These are phyloP conservation scores for Fusarium duplospermum DNA, from an alignment of 2,329 filamentous ascomycete genomes.

Conservation along the genomic window DNA sequence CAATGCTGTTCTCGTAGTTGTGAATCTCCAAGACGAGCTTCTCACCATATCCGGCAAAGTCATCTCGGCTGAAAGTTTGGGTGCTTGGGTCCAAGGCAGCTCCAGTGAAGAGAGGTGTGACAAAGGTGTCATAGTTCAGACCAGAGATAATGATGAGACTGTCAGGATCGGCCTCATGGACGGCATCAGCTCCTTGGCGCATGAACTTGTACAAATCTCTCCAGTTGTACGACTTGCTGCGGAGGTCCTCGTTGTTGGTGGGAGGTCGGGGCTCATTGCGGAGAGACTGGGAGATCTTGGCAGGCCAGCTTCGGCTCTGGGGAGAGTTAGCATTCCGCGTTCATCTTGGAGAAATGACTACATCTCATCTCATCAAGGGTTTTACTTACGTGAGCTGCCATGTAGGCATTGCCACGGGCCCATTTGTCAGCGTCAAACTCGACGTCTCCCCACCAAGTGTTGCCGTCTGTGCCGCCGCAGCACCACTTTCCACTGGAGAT, in stretches of 20 bases:
- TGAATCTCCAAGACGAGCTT: slow-evolving; percentile 72
- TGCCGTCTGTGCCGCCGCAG: slow-evolving; percentile 65
- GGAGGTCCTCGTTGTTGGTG: slow-evolving; percentile 44
- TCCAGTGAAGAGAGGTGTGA: slow-evolving; percentile 63
- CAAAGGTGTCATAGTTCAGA: slow-evolving; percentile 66
- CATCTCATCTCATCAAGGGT: background rate
- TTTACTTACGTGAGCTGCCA: slow-evolving; percentile 65
- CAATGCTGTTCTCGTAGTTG: slow-evolving; percentile 67
- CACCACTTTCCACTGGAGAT: slow-evolving; percentile 70
- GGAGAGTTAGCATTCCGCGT: background rate
- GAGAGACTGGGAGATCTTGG: slow-evolving; percentile 49
- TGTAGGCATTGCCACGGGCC: slow-evolving; percentile 69
- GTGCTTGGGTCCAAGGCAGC: slow-evolving; percentile 60
- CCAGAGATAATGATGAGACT: slow-evolving; percentile 71
- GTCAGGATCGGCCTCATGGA: slow-evolving; percentile 63
- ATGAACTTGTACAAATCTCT: slow-evolving; percentile 64
- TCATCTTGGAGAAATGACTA: background rate
- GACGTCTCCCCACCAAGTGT: slow-evolving; percentile 71
- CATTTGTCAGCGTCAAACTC: slow-evolving; percentile 70
- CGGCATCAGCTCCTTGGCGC: slow-evolving; percentile 59
- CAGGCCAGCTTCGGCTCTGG: slow-evolving; percentile 24
- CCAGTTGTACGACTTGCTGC: slow-evolving; percentile 63
- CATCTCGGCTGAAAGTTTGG: slow-evolving; percentile 54
- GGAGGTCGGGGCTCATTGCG: slow-evolving; percentile 66
- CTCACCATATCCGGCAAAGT: slow-evolving; percentile 59